These are phyloP conservation scores for Strobilomyces dryophilus DNA, from an alignment of 768 basidiomycete species.

Conservation along the genomic window DNA sequence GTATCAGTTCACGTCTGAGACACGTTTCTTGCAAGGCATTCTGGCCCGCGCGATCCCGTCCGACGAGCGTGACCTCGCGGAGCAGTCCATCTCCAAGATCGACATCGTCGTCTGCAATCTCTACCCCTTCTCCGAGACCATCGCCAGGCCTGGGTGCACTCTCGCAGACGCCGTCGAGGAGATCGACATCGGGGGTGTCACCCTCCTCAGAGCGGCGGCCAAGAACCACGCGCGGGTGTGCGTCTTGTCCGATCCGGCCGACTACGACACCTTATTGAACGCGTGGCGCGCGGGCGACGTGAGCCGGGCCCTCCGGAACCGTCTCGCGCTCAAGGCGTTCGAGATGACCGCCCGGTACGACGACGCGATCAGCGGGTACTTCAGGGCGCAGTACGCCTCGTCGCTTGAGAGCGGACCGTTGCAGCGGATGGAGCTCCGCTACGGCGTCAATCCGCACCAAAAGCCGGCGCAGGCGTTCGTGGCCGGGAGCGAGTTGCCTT, in stretches of 20 bases:
- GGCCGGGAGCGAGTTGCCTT: slow-evolving; percentile 81
- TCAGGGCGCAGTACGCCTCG: slow-evolving; percentile 92
- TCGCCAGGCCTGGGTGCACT: slow-evolving; percentile 84
- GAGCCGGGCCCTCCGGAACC: slow-evolving; percentile 63
- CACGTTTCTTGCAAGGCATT: slow-evolving; percentile 58
- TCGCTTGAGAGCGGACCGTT: slow-evolving; percentile 73
- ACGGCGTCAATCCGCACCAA: slow-evolving; percentile 98
- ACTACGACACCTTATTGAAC: slow-evolving; percentile 79
- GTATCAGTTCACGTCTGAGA: slow-evolving; percentile 3
- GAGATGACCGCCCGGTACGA: slow-evolving; percentile 96
- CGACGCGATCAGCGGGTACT: slow-evolving; percentile 93
- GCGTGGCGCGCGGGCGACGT: slow-evolving; percentile 78
- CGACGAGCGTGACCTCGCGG: slow-evolving; percentile 79
- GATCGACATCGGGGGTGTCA: slow-evolving; percentile 98
- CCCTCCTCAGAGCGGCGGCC: slow-evolving; percentile 93
- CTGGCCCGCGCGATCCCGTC: slow-evolving; percentile 89
- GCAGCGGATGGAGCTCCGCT: slow-evolving; percentile 83
- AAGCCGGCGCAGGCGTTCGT: slow-evolving; percentile 98
- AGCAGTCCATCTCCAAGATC: slow-evolving; percentile 87
- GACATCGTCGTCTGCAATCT: slow-evolving; percentile 98
- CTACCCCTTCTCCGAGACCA: slow-evolving; percentile 93
- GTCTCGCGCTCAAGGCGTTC: slow-evolving; percentile 93
- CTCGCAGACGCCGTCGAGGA: slow-evolving; percentile 94
- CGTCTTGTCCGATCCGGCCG: slow-evolving; percentile 82
- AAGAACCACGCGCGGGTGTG: slow-evolving; percentile 96